Evolutionary conservation across 257 asterid species (phyloP).

Genomic region (Fraxinus quadrangulata): DNA sequence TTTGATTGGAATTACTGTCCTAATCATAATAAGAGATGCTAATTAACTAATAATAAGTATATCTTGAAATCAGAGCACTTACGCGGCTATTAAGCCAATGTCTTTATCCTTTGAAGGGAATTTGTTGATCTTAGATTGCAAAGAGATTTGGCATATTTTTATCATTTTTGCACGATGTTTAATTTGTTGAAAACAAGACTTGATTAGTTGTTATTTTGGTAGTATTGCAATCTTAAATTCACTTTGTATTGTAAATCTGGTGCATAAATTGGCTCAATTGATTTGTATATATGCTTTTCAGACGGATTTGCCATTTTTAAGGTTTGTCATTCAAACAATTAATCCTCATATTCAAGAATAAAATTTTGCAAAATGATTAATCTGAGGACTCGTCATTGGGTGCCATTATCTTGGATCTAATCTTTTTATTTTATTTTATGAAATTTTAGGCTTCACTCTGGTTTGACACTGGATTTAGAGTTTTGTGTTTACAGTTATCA

Average conservation of each 20-base stretch:
- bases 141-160: too few species aligned
- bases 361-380: not conserved
- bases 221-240: not conserved
- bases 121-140: too few species aligned
- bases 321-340: not conserved
- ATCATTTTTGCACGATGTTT: too few species aligned
- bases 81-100: too few species aligned
- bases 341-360: not conserved
- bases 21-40: not conserved
- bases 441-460: not conserved
- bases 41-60: not conserved
- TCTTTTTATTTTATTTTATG: not conserved
- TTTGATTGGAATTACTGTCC: not conserved
- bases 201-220: not conserved
- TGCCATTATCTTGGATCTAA: not conserved
- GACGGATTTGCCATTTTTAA: not conserved
- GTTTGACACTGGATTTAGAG: conserved; percentile 1
- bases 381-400: not conserved
- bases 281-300: not conserved
- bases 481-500: not conserved
- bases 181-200: not conserved
- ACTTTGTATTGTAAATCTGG: not conserved
- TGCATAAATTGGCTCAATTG: not conserved
- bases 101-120: not conserved
- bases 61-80: not conserved